Evolutionary conservation across 441 rosid genomes (phyloP).

Genomic region (Populus hybrid): DNA sequence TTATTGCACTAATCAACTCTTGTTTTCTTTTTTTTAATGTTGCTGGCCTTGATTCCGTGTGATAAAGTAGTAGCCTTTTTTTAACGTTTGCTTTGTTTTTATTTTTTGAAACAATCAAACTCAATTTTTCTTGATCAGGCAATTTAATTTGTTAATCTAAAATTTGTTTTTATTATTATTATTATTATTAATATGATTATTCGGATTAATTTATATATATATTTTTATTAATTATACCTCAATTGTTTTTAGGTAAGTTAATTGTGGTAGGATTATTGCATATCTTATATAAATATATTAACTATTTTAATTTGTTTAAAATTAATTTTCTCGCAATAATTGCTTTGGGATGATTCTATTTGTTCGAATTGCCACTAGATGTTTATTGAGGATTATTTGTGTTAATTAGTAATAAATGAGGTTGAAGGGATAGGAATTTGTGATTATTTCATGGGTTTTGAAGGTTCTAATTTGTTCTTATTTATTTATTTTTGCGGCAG

Average conservation of each 20-base stretch:
- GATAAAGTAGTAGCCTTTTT: not conserved
- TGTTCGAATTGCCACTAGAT: too few relatives aligned
- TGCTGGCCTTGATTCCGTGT: not conserved
- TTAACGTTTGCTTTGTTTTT: not conserved
- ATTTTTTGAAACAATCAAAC: not conserved
- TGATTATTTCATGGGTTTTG: not conserved
- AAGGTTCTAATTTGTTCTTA: not conserved
- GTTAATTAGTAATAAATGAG: not conserved
- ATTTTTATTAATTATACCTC: too few relatives aligned
- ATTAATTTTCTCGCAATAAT: too few relatives aligned
- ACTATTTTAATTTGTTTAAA: too few relatives aligned
- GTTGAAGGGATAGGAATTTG: not conserved
- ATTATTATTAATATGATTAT: too few relatives aligned
- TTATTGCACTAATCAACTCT: too few relatives aligned
- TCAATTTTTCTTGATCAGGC: not conserved
- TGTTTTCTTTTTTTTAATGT: not conserved
- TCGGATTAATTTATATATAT: too few relatives aligned
- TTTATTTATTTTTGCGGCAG: constrained; percentile 34
- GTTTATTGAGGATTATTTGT: too few relatives aligned
- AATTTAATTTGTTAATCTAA: not conserved
- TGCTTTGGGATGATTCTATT: too few relatives aligned
- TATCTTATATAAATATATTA: too few relatives aligned
- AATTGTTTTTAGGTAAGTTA: too few relatives aligned
- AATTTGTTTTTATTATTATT: not conserved
- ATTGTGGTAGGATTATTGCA: not conserved